These are phyloP conservation scores for Mycena belliarum DNA, from an alignment of 768 basidiomycete species.

Conservation along the genomic window DNA sequence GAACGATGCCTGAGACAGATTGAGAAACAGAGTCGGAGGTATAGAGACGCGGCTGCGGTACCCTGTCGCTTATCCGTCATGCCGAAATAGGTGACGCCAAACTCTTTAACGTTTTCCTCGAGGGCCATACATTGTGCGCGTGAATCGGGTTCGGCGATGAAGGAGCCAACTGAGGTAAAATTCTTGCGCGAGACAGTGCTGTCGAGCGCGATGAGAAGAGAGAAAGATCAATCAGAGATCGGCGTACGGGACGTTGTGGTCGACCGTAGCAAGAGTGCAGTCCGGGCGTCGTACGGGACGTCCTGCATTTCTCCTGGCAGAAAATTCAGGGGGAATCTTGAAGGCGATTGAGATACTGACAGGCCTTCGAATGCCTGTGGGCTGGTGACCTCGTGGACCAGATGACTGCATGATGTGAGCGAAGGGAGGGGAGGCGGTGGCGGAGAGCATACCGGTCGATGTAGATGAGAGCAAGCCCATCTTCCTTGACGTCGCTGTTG, in stretches of 20 bases:
- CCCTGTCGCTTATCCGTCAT: constrained; percentile 89
- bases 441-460: constrained; percentile 65
- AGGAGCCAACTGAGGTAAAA: constrained; percentile 67
- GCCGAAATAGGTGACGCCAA: constrained; percentile 90
- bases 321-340: constrained; percentile 7
- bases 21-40: not conserved
- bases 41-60: no score
- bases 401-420: constrained; percentile 39
- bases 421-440: not conserved
- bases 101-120: constrained; percentile 89
- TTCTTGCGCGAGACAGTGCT: constrained; percentile 77
- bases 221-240: not conserved
- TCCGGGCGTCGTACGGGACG: constrained; percentile 82
- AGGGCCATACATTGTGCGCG: constrained; percentile 81
- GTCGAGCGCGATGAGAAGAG: constrained; percentile 7
- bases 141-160: constrained; percentile 84
- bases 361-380: constrained; percentile 92
- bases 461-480: constrained; percentile 80
- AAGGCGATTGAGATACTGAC: constrained; percentile 38
- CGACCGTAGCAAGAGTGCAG: constrained; percentile 86
- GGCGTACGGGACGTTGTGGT: constrained; percentile 85
- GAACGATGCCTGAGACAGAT: constrained; percentile 63
- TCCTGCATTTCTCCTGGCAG: constrained; percentile 63
- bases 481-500: constrained; percentile 66
- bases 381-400: constrained; percentile 91